These are phyloP conservation scores for Skeletonema marinoi DNA, from an alignment of 108 stramenopile species.

Conservation along the genomic window DNA sequence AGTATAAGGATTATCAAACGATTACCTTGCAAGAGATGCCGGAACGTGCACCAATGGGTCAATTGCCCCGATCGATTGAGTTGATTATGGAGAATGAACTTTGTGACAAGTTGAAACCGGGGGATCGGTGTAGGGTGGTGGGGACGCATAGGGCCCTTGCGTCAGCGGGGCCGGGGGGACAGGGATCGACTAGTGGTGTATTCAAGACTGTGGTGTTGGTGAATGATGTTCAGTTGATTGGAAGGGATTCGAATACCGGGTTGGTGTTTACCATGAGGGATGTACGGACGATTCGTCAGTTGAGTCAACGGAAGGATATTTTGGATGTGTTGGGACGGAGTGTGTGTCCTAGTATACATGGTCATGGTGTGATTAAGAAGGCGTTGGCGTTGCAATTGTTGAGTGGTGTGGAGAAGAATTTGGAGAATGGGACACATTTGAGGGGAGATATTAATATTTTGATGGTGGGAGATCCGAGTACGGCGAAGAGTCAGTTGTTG, in stretches of 20 bases:
- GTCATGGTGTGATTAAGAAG: conserved; percentile 96
- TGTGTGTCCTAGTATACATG: conserved; percentile 96
- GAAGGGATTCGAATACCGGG: conserved; percentile 80
- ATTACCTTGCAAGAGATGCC: conserved; percentile 97
- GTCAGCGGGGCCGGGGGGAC: conserved; percentile 37
- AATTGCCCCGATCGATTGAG: conserved; percentile 95
- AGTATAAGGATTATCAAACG: conserved; percentile 97
- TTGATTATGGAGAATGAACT: conserved; percentile 92
- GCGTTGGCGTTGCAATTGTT: conserved; percentile 93
- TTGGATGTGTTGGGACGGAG: conserved; percentile 82
- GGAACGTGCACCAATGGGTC: conserved; percentile 97
- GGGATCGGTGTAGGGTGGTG: conserved; percentile 92
- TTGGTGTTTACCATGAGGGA: conserved; percentile 80
- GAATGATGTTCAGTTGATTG: conserved; percentile 92
- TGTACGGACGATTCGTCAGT: conserved; percentile 76
- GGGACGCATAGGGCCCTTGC: conserved; percentile 94
- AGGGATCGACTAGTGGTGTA: conserved; percentile 65
- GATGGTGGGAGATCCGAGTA: conserved; percentile 99
- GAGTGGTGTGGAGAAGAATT: conserved; percentile 95
- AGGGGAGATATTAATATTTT: conserved; percentile 99
- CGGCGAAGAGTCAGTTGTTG: conserved; percentile 98
- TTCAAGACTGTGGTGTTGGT: conserved; percentile 96
- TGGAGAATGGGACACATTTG: conserved; percentile 97
- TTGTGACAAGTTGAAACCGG: conserved; percentile 96
- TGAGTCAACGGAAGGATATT: conserved; percentile 82